Base-by-base conservation (phyloP, 345 rosid species). In the Salix suchowensis region DNA sequence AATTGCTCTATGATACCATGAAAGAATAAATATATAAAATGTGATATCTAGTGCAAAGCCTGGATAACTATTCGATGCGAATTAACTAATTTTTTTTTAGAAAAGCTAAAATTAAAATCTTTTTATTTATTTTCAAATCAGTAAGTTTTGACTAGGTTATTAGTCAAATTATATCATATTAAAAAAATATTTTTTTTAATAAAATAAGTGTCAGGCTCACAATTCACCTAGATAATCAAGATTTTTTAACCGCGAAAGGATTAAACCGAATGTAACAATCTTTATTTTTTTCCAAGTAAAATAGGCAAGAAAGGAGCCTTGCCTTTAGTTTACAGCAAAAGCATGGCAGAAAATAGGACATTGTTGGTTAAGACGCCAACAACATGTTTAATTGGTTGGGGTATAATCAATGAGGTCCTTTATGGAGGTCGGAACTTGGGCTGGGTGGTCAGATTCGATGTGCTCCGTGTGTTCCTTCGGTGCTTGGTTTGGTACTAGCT, bases 31-130 rank as follows among this genome's bases (percentile, higher is more conserved):
- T 4, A 34, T 6, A 34, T 34, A 34, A 34, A 34, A 34, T 4
- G 36, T 34, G 36, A 34, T 34, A 34, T 40, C 3, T 0, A 11
- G 13, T 8, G 42, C 42, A 39, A 39, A 39, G 10, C 42, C 2
- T 2, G 0, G 0, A 9, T 39, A 2, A 2, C 44, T 0, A 40
- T 0, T 40, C 3, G 0, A 0, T 40, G 13, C 0, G 0, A 11
- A 2, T 2, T 40, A 8, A 40, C 0, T 9, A 40, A 2, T 30
- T 2, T 30, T 9, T 2, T 40, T 10, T 2, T 1, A 1, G 0
- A 2, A 9, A 40, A 2, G 3, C 10, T 0, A 9, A 9, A 40
- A 40, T 0, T 40, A 40, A 0, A 40, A 0, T 34, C 3, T 40
- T 9, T 40, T 40, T 2, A 10, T 40, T 40, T 40, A 40, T 39